Evolutionary conservation across 768 basidiomycete species (phyloP).

Genomic region (Leucosporidium scottii): DNA sequence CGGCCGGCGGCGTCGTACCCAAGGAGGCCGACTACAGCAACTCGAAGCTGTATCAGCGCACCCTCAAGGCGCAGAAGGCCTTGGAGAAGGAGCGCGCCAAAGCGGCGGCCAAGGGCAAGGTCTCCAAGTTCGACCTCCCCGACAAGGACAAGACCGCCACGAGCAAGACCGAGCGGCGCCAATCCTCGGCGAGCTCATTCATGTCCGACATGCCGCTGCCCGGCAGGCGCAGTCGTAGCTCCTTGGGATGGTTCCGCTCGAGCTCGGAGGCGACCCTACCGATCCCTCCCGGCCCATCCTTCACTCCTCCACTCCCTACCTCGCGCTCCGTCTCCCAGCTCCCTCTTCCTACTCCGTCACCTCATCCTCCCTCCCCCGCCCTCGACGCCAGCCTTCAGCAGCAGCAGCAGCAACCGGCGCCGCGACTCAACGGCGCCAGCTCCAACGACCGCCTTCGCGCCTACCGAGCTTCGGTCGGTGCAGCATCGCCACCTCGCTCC

Average conservation of each 20-base stretch:
- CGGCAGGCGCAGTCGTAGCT: slow-evolving; percentile 4
- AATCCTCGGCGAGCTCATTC: background rate
- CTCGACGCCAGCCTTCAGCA: too few species aligned
- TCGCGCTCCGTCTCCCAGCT: too few species aligned
- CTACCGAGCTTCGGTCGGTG: too few species aligned
- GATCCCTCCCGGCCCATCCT: slow-evolving; percentile 1
- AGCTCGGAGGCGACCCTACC: slow-evolving; percentile 14
- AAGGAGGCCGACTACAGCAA: slow-evolving; percentile 29
- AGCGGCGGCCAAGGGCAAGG: slow-evolving; percentile 23
- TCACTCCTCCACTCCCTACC: slow-evolving; percentile 3
- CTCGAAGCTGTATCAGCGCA: slow-evolving; percentile 29
- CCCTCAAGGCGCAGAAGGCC: slow-evolving; percentile 30
- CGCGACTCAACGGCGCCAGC: background rate
- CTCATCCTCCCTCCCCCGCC: too few species aligned
- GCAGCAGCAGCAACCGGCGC: too few species aligned
- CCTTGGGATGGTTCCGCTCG: slow-evolving; percentile 30
- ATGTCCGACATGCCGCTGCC: slow-evolving; percentile 15
- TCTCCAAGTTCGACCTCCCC: slow-evolving; percentile 21
- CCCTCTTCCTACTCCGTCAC: too few species aligned
- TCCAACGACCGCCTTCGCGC: too few species aligned
- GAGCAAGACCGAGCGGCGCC: background rate
- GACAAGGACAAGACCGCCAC: slow-evolving; percentile 7
- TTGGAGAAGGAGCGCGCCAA: slow-evolving; percentile 32
- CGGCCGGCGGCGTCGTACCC: slow-evolving; percentile 6
- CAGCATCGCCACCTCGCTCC: background rate